Evolutionary conservation across 352 stramenopile genomes (phyloP), one percentile per base, ranked within the genome.

Genomic region (Globisporangium barbulae): DNA sequence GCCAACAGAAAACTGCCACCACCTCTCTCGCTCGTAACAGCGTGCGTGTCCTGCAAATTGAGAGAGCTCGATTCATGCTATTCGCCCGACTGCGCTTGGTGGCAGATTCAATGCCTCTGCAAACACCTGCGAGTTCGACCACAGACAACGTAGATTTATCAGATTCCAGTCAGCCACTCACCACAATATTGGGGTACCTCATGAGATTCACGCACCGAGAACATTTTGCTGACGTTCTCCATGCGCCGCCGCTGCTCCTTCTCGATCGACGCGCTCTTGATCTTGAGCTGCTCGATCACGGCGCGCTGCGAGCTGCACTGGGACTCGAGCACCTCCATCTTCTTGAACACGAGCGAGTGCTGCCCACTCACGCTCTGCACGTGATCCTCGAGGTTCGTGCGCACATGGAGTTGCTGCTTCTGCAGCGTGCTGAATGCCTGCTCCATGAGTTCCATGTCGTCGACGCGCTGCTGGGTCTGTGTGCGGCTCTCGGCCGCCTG

Each of bases 141-240:
- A 13, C 5, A 22, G 19, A 39, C 30, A 47, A 5, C 25, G 25
- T 28, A 28, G 25, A 28, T 28, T 37, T 5, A 22, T 21, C 25
- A 25, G 41, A 13, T 2, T 35, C n/a, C 35, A 41, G 7, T 33
- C 15, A 39, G 6, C 5, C 37, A 42, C 15, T 37, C 30, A 10
- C 19, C 42, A 28, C 25, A 28, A 28, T 28, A 28, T 28, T 28
- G 25, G 25, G 25, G 25, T 28, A 28, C 25, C 25, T 28, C 25
- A 28, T 28, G 25, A 3, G 25, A 28, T 28, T 28, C 25, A 73
- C 70, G 39, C 59, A 90, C 84, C 74, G 79, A 75, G 60, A 91
- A 90, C 78, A 89, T 91, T 22, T 85, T 88, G 63, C 71, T 81
- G 56, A 91, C 78, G 58, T 83, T 91, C 55, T 91, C 83, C 83